These are phyloP conservation scores for Polyplosphaeria fusca DNA, from an alignment of 495 filamentous ascomycete genomes.

Conservation along the genomic window DNA sequence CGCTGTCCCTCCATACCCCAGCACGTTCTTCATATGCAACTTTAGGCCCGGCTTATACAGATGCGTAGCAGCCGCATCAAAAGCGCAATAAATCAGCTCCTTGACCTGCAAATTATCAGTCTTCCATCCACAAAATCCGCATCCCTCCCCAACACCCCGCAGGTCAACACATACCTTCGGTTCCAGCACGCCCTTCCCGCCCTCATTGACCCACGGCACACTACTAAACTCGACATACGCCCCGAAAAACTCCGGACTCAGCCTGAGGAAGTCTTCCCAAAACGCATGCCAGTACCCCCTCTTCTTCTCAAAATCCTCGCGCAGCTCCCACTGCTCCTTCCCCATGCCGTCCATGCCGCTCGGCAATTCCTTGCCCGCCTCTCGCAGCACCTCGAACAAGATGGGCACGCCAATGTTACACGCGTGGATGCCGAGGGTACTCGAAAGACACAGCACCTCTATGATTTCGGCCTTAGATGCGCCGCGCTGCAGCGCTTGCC, in stretches of 20 bases:
- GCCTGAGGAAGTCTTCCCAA: slow-evolving; percentile 45
- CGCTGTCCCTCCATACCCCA: slow-evolving; percentile 44
- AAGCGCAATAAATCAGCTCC: slow-evolving; percentile 48
- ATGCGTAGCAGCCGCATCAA: slow-evolving; percentile 47
- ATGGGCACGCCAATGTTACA: slow-evolving; percentile 48
- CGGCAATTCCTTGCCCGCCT: slow-evolving; percentile 37
- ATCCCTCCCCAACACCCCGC: not conserved
- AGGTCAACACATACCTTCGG: slow-evolving; percentile 37
- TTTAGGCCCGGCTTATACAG: slow-evolving; percentile 47
- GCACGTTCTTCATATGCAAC: slow-evolving; percentile 48
- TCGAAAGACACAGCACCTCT: slow-evolving; percentile 43
- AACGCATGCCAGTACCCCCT: slow-evolving; percentile 48
- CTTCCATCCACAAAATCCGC: not conserved
- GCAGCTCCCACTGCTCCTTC: slow-evolving; percentile 34
- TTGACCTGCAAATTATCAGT: slow-evolving; percentile 43
- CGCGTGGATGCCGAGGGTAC: slow-evolving; percentile 46
- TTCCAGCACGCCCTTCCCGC: slow-evolving; percentile 36
- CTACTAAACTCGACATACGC: slow-evolving; percentile 44
- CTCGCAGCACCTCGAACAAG: slow-evolving; percentile 44
- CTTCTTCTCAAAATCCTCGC: slow-evolving; percentile 35
- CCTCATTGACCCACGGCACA: slow-evolving; percentile 38
- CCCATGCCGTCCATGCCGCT: slow-evolving; percentile 29
- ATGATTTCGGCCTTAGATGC: slow-evolving; percentile 42
- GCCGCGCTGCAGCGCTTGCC: slow-evolving; percentile 37
- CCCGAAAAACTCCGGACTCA: slow-evolving; percentile 49